These are phyloP conservation scores for Macrophomina tecta DNA, from an alignment of 2,329 filamentous ascomycete genomes.

Conservation along the genomic window DNA sequence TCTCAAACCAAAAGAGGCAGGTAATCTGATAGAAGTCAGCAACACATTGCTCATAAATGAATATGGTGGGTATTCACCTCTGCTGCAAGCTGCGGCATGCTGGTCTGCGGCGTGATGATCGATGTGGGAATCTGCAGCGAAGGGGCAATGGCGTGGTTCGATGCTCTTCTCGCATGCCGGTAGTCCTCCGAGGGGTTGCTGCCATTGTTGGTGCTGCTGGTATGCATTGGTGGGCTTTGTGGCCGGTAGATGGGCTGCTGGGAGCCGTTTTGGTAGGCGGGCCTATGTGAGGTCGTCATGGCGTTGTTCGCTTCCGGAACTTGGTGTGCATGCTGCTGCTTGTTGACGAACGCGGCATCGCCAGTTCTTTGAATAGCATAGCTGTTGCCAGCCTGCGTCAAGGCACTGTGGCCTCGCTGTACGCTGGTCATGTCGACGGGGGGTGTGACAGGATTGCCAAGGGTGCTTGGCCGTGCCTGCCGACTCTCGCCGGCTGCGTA, in stretches of 20 bases:
- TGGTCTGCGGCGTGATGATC: conserved; percentile 47
- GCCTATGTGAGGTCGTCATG: conserved; percentile 7
- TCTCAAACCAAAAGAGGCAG: conserved; percentile 97
- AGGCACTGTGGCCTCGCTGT: conserved; percentile 17
- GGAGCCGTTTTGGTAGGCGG: conserved; percentile 15
- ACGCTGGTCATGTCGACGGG: conserved; percentile 37
- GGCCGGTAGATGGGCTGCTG: conserved; percentile 10
- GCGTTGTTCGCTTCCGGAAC: conserved; percentile 29
- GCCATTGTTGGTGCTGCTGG: not conserved
- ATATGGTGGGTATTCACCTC: conserved; percentile 36
- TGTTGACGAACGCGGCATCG: conserved; percentile 20
- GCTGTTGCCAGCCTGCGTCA: conserved; percentile 13
- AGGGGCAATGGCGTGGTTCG: conserved; percentile 30
- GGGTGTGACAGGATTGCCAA: conserved; percentile 41
- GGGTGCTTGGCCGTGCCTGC: conserved; percentile 38
- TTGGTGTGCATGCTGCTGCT: conserved; percentile 30
- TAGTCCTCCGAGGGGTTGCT: conserved; percentile 18
- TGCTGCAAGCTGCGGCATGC: conserved; percentile 48
- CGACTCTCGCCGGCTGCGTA: conserved; percentile 31
- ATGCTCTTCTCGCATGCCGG: conserved; percentile 9
- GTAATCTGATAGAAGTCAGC: conserved; percentile 69
- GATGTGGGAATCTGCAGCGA: conserved; percentile 41
- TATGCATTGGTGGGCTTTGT: conserved; percentile 4
- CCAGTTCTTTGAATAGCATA: conserved; percentile 23
- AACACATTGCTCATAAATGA: conserved; percentile 13